Evolutionary conservation across 23 red algal species (phyloP).

Genomic region (Chondrus crispus): DNA sequence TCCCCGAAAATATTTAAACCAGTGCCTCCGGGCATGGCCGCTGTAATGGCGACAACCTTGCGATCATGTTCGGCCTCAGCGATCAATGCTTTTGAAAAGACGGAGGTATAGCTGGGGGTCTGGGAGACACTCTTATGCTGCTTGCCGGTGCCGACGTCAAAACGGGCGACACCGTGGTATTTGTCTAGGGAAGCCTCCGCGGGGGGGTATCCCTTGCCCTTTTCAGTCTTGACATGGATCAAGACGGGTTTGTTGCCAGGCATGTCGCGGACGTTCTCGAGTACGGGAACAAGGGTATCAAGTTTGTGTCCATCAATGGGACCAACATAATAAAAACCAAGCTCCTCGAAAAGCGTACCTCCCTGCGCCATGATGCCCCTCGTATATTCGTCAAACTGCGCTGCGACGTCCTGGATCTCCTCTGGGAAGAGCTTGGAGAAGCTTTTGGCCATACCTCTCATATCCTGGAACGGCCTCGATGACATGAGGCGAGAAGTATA

Average conservation of each 20-base stretch:
- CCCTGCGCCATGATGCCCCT: conserved; percentile 74
- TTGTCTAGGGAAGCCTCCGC: conserved; percentile 94
- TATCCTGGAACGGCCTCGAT: conserved; percentile 77
- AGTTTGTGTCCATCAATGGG: conserved; percentile 95
- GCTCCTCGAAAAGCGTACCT: conserved; percentile 95
- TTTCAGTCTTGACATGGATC: conserved; percentile 93
- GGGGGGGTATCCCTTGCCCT: conserved; percentile 94
- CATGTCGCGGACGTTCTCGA: conserved; percentile 94
- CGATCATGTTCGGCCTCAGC: conserved; percentile 86
- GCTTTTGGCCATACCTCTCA: conserved; percentile 81
- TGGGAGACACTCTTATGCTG: conserved; percentile 65
- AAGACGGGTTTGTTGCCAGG: conserved; percentile 95
- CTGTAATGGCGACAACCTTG: conserved; percentile 95
- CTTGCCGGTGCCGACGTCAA: conserved; percentile 83
- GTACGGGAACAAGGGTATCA: conserved; percentile 71
- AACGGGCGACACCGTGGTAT: conserved; percentile 94
- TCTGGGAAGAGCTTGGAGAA: conserved; percentile 87
- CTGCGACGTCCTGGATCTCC: conserved; percentile 80
- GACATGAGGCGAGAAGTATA: conserved; percentile 84
- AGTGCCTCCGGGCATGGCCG: conserved; percentile 98
- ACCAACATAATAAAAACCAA: conserved; percentile 98
- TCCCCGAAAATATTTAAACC: conserved; percentile 93
- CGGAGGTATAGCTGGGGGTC: conserved; percentile 80
- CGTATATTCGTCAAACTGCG: conserved; percentile 90
- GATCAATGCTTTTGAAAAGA: conserved; percentile 91